Evolutionary conservation across 1,139 yeast genomes (phyloP), one percentile per base, ranked within the genome.

Genomic region (Sugiyamaella paludigena): DNA sequence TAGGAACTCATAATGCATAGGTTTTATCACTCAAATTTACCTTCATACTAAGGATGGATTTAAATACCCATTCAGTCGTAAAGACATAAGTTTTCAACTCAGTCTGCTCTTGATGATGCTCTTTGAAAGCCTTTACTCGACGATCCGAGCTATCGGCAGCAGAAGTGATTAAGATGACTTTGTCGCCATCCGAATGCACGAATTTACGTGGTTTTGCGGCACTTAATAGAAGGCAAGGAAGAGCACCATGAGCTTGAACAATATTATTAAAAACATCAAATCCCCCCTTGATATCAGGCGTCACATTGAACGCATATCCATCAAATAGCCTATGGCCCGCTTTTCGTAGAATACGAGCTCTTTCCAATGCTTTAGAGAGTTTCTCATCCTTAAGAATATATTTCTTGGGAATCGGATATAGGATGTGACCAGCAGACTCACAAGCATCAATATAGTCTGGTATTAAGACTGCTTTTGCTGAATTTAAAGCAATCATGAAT

Each of bases 271-370:
- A 77, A 1, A 81, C 76, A 0, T 77, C 77, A 2, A 73, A 67
- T 0, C 94, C 89, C 27, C 94, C 95, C n/a, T 81, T 79, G 31
- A 85, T 71, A 45, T 79, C 80, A 1, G 78, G 63, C 0, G 87
- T 77, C 2, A 88, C 67, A 58, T 84, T 83, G 52, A 89, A 71
- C 2, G 66, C 64, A 31, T 76, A 58, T 0, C 73, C 77, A 3
- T 66, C 57, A 57, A 86, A 81, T 2, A 70, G 63, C 0, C 75
- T 34, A 9, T 41, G 45, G n/a, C 54, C 57, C 12, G 64, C 60
- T 28, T 58, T 62, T 7, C 71, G 62, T 4, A 50, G 34, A 11
- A 38, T 26, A 15, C 40, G 29, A 2, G 53, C 48, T 15, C 64
- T 58, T 16, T 54, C 48, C 8, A 69, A 48, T 13, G 72, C 57